Evolutionary conservation across 352 stramenopile genomes (phyloP), one percentile per base, ranked within the genome.

Genomic region (Phytophthora sansomeana): DNA sequence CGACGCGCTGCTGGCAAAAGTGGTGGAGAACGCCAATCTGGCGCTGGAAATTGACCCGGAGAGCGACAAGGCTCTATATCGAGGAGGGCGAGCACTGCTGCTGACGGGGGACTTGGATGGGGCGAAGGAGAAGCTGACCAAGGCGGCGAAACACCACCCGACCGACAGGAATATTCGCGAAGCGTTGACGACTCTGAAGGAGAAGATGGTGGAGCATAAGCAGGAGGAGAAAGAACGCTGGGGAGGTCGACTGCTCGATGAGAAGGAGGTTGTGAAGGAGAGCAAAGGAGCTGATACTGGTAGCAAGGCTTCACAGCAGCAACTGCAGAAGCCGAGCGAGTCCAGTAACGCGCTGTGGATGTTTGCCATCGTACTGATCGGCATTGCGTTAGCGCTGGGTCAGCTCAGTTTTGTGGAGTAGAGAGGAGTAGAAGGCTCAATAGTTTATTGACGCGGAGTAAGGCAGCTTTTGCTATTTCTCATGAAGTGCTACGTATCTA

Each of bases 11-110:
- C 33, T 79, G 33, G 53, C 44, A 0, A 92, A 93, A 51, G 85
- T 82, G 11, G 58, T 87, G 9, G 80, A 93, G 52, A 83, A 93
- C n/a, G 78, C 80, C 4, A 64, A 92, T 30, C 46, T 84, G 17
- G 89, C 85, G 24, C 78, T 96, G 41, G 62, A 50, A 39, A 92
- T 94, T 43, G 85, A 97, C n/a, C 58, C 76, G 4, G 67, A 85
- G 7, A 95, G 94, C 58, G 69, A 88, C 58, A 97, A 97, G 61
- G 89, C 85, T n/a, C 60, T 96, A 30, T 97, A 96, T 49, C 85
- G 87, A 44, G 72, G 78, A 26, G 89, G 88, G 14, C 77, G 81
- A 7, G 88, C 88, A 29, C 72, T 87, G 29, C 63, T 93, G 30
- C 44, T 91, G 7, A 72, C 51, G 1, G 85, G 81, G 28, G 72